Evolutionary conservation across 441 rosid genomes (phyloP).

Genomic region (Gossypium schwendimanii): DNA sequence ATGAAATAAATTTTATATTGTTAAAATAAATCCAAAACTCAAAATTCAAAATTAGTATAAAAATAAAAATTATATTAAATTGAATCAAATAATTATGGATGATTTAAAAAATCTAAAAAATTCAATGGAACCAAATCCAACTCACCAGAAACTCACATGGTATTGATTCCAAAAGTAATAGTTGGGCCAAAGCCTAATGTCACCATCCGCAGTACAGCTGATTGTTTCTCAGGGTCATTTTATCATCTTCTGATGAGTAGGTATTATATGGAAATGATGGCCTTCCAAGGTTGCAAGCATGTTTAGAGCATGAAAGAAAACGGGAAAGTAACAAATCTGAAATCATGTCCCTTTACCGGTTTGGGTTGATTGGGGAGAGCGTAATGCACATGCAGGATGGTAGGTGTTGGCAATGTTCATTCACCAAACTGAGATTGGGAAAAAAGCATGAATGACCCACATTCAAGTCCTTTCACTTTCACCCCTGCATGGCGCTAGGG

Average conservation of each 20-base stretch:
- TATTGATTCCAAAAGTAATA: no score
- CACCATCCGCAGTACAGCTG: neutral
- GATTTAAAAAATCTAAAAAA: no score
- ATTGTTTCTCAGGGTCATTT: neutral
- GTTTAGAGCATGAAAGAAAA: neutral
- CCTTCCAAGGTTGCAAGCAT: neutral
- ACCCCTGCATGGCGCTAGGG: neutral
- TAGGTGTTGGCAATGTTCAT: neutral
- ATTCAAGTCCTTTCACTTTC: constrained; percentile 12
- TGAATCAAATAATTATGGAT: no score
- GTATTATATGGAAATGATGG: neutral
- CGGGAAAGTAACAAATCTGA: neutral
- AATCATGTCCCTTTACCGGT: neutral
- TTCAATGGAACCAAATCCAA: no score
- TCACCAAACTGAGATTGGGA: neutral
- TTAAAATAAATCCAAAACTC: no score
- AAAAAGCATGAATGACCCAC: constrained; percentile 15
- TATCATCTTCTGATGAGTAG: neutral
- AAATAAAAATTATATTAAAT: no score
- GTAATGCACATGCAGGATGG: neutral
- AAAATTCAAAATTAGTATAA: no score
- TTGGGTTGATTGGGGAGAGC: neutral
- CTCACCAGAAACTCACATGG: no score
- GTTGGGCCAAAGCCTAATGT: neutral
- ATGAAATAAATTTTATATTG: no score